A percentile compares a stretch with the other conserved stretches of the same genome.
These are phyloP conservation scores for Talaromyces verruculosus DNA, from an alignment of 2,329 filamentous ascomycete genomes.

Conservation along the genomic window DNA sequence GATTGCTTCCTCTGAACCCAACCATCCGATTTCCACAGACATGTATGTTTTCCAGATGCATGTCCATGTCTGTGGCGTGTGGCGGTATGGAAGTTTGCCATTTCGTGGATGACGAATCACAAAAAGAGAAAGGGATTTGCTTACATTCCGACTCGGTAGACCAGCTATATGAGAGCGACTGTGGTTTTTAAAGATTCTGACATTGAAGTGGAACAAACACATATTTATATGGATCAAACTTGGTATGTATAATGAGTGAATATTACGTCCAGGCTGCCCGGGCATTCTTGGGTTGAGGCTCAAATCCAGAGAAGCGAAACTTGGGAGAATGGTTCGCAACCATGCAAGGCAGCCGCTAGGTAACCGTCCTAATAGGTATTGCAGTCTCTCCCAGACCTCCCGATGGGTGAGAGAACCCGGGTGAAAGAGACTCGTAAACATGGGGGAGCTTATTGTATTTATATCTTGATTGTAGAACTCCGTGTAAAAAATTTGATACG, in stretches of 20 bases:
- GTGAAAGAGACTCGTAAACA: not conserved
- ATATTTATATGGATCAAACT: no score
- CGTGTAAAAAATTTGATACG: no score
- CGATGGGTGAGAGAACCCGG: not conserved
- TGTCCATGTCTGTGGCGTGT: not conserved
- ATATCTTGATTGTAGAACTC: not conserved
- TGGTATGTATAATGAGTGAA: not conserved
- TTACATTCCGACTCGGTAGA: not conserved
- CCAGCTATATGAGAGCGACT: not conserved
- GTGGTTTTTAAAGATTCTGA: not conserved
- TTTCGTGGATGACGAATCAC: not conserved
- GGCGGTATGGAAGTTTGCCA: not conserved
- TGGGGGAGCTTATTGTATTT: not conserved
- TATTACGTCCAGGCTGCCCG: not conserved
- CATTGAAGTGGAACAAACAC: not conserved
- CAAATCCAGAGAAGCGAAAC: not conserved
- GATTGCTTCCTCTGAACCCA: not conserved
- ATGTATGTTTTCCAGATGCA: not conserved
- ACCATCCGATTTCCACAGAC: not conserved
- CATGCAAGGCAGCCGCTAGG: not conserved
- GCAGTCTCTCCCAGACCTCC: no score
- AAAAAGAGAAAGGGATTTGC: not conserved
- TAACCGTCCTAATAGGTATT: not conserved
- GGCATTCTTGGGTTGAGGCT: not conserved
- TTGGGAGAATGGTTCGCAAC: not conserved